Evolutionary conservation across 2,329 filamentous ascomycete species (phyloP).

Genomic region (Apiospora kogelbergensis): DNA sequence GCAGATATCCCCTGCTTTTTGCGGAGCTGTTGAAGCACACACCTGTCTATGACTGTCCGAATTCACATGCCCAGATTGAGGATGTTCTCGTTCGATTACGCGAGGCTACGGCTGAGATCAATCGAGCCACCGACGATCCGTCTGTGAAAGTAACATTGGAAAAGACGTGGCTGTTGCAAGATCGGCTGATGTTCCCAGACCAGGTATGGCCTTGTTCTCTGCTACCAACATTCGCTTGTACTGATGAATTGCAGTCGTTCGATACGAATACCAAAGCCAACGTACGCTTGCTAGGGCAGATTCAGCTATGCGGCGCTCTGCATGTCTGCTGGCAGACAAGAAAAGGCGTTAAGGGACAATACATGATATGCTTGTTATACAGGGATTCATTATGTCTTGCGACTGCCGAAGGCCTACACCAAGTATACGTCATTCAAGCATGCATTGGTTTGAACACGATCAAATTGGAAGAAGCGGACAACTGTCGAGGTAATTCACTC

Average conservation of each 20-base stretch:
- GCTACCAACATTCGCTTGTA: not conserved
- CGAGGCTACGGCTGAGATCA: slow-evolving; percentile 76
- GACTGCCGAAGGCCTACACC: slow-evolving; percentile 60
- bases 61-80: slow-evolving; percentile 77
- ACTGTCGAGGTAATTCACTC: slow-evolving; percentile 62
- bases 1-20: slow-evolving; percentile 87
- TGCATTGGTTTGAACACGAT: slow-evolving; percentile 68
- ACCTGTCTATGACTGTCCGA: slow-evolving; percentile 80
- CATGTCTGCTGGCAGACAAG: slow-evolving; percentile 79
- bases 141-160: slow-evolving; percentile 69
- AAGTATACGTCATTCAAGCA: slow-evolving; percentile 71
- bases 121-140: slow-evolving; percentile 78
- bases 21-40: slow-evolving; percentile 80
- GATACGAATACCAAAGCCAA: slow-evolving; percentile 53
- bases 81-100: slow-evolving; percentile 70
- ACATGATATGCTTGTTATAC: slow-evolving; percentile 86
- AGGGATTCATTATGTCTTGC: slow-evolving; percentile 77
- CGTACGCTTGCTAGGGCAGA: slow-evolving; percentile 74
- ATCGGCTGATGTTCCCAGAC: slow-evolving; percentile 72
- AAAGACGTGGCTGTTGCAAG: slow-evolving; percentile 82
- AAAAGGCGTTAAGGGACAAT: slow-evolving; percentile 69
- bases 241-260: not conserved
- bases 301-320: slow-evolving; percentile 78
- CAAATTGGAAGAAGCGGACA: slow-evolving; percentile 71
- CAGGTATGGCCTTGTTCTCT: slow-evolving; percentile 53